Conservation (phyloP, 768 basidiomycete species). For the Cyclocybe aegerita region DNA sequence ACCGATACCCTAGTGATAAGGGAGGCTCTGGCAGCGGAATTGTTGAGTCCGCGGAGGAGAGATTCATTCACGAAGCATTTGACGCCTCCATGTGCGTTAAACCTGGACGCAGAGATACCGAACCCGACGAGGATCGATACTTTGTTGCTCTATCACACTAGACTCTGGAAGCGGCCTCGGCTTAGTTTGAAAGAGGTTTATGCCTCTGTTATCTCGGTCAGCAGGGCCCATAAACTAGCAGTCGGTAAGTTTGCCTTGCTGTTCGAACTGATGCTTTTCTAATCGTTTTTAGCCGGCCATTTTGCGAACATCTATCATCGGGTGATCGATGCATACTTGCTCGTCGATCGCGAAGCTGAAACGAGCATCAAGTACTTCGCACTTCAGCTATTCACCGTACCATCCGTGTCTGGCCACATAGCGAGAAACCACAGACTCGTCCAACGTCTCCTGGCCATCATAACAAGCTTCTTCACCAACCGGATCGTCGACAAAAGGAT, state of each 20-base stretch:
- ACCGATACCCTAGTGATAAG: conserved; percentile 66
- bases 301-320: conserved; percentile 85
- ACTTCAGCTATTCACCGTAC: conserved; percentile 90
- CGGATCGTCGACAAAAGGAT: conserved; percentile 79
- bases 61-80: conserved; percentile 47
- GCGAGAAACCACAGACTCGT: conserved; percentile 74
- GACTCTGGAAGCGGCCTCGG: conserved; percentile 83
- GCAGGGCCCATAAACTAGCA: conserved; percentile 70
- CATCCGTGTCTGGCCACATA: conserved; percentile 79
- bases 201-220: conserved; percentile 69
- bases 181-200: conserved; percentile 83
- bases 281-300: conserved; percentile 57
- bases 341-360: conserved; percentile 92
- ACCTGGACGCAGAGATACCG: conserved; percentile 38
- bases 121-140: conserved; percentile 69
- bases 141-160: conserved; percentile 78
- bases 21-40: conserved; percentile 70
- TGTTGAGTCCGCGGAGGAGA: conserved; percentile 60
- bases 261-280: background rate
- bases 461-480: conserved; percentile 90
- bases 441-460: conserved; percentile 75
- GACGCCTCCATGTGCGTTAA: conserved; percentile 33
- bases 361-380: conserved; percentile 94
- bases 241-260: conserved; percentile 55
- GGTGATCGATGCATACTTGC: conserved; percentile 87